Evolutionary conservation across 768 basidiomycete genomes (phyloP).

Genomic region (Leccinum broughii): DNA sequence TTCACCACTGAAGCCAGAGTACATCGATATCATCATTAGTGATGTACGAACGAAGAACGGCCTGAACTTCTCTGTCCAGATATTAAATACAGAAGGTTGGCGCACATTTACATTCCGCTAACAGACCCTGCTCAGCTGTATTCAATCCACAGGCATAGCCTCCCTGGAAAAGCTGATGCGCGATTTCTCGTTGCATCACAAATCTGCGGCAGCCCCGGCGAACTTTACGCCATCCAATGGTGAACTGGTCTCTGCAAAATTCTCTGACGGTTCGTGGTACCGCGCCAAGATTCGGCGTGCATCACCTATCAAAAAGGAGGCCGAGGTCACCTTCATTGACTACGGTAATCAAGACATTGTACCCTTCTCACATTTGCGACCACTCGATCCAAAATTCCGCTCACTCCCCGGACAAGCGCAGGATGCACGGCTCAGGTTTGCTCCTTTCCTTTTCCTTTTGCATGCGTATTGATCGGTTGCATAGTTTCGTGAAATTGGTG

Average conservation of each 20-base stretch:
- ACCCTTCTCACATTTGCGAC: slow-evolving; percentile 79
- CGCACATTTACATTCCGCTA: neutral
- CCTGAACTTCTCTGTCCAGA: slow-evolving; percentile 89
- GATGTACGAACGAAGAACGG: slow-evolving; percentile 75
- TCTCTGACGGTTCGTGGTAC: slow-evolving; percentile 94
- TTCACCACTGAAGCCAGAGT: slow-evolving; percentile 74
- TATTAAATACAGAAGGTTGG: slow-evolving; percentile 87
- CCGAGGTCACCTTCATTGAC: slow-evolving; percentile 92
- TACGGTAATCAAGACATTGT: slow-evolving; percentile 94
- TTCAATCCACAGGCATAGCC: slow-evolving; percentile 66
- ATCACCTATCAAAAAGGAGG: slow-evolving; percentile 90
- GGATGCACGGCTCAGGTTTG: slow-evolving; percentile 85
- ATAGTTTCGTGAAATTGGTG: slow-evolving; percentile 84
- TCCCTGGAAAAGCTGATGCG: slow-evolving; percentile 92
- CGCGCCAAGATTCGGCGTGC: slow-evolving; percentile 86
- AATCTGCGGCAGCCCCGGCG: slow-evolving; percentile 58
- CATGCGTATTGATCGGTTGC: slow-evolving; percentile 5
- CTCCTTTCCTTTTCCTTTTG: neutral
- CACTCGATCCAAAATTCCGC: slow-evolving; percentile 88
- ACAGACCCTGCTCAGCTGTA: neutral
- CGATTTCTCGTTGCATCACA: slow-evolving; percentile 89
- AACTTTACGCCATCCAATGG: slow-evolving; percentile 80
- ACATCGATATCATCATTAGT: slow-evolving; percentile 90
- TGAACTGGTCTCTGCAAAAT: slow-evolving; percentile 92
- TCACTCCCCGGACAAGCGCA: slow-evolving; percentile 90